Base-by-base conservation (phyloP, 78 protist genomes). In the Dictyostelium brefeldianum region DNA sequence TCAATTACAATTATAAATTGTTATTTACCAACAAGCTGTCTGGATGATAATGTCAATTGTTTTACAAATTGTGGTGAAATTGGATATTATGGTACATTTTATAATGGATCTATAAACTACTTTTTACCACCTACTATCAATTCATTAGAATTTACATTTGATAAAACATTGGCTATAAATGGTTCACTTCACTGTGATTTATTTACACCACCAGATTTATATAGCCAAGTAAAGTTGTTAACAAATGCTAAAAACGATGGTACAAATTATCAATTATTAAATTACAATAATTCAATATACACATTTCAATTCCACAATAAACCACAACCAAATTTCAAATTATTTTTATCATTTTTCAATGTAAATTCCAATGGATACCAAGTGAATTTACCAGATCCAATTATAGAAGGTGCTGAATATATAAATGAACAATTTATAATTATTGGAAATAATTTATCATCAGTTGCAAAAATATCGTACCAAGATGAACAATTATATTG, bases 321-420 rank as follows among this genome's bases (percentile, higher is more conserved):
- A 62, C 70, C 70, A 25, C 27, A 25, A 25, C 70, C n/a, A 62
- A 22, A 18, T 62, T 62, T 62, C 27, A 62, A 62, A 10, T 22
- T 62, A 25, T 62, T 25, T 62, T 62, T 62, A 25, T 25, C 70
- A 62, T 62, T 62, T 62, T 62, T 62, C 14, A 62, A 62, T 62
- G 36, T 62, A 25, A 62, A 62, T 25, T 62, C 70, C 7, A 11
- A 62, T 62, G 27, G 70, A 11, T 62, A 20, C 22, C 27, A 25
- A 25, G 27, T 62, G 11, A 62, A 62, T 25, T 25, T 62, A 62
- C 70, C 70, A 62, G 27, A n/a, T 62, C 36, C 11, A 25, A 62
- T n/a, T 11, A 10, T 62, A 25, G 43, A 62, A 62, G 27, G 31
- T 62, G 41, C 25, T 11, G 6, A 62, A n/a, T 25, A 25, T 22